phyloP scores from a whole-genome alignment of 208 protist species.

The Acanthamoeba lugdunensis region DNA sequence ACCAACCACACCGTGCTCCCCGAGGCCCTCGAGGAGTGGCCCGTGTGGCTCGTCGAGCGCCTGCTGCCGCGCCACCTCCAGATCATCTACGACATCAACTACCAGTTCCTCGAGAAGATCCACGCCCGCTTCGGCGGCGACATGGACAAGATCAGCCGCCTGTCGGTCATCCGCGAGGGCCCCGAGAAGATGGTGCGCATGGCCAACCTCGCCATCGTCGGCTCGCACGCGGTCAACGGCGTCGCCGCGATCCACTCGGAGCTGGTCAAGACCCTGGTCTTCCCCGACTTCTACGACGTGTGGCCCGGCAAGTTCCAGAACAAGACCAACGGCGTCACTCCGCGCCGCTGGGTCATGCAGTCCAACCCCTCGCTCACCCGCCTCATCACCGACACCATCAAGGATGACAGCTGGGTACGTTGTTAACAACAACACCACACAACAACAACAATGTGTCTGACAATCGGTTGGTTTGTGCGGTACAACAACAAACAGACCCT shows the following conservation, averaged over 20 bases:
- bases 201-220: constrained; percentile 89
- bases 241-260: constrained; percentile 90
- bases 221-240: constrained; percentile 89
- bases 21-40: constrained; percentile 92
- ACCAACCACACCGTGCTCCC: constrained; percentile 93
- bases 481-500: not conserved
- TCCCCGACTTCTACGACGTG: constrained; percentile 86
- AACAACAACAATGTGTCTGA: too few relatives aligned
- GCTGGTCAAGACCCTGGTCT: constrained; percentile 84
- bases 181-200: constrained; percentile 83
- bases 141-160: constrained; percentile 45
- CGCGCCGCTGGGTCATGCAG: constrained; percentile 89
- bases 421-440: too few relatives aligned
- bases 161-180: constrained; percentile 89
- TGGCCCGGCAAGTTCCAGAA: constrained; percentile 90
- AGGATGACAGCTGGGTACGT: constrained; percentile 79
- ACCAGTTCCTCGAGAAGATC: constrained; percentile 84
- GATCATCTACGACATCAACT: constrained; percentile 92
- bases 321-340: constrained; percentile 93
- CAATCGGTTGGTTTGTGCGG: not conserved
- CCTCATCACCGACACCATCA: constrained; percentile 85
- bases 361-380: constrained; percentile 86
- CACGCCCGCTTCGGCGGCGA: constrained; percentile 75
- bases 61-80: constrained; percentile 90
- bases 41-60: constrained; percentile 84